Evolutionary conservation across 1,284 basidiomycete species (phyloP), one percentile per base, ranked within the genome.

Genomic region (Leccinum fallax): DNA sequence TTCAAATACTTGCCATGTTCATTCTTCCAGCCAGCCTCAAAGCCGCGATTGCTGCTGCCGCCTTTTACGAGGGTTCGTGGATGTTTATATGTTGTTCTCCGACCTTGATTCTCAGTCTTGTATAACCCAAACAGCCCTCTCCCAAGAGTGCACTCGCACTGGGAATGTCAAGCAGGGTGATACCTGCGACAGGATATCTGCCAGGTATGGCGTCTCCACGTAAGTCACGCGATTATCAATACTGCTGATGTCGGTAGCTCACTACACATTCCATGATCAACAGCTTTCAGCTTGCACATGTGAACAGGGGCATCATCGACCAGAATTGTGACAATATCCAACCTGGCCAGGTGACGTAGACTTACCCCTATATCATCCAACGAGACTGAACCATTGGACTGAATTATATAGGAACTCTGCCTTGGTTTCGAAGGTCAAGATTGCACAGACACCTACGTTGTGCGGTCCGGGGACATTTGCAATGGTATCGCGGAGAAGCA

Each of bases 371-470:
- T 21, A 11, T 7, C 5, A 19, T 28, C 7, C 59, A 52, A 59
- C 43, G 3, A 19, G n/a, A 46, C 43, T 46, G 43, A 46, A 11
- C 10, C 43, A 11, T 10, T 43, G 40, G 10, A 26, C 43, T 19
- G 28, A n/a, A n/a, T 40, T 11, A 36, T 16, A 30, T 40, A 74
- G 71, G 38, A 60, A 30, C 32, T 85, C 60, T 85, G 84, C 69
- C 73, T 85, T 43, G 83, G 79, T 15, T 63, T 76, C 19, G 61
- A 65, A 0, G 80, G 76, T 19, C 76, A 80, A 46, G 83, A 84
- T 60, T 86, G 84, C 70, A 62, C 43, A 8, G 70, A 67, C n/a
- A 79, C 77, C 13, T 72, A 79, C 53, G 72, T 77, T 21, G 77
- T 80, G 36, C 62, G 66, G 32, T 52, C 64, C 0, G 79, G 78